phyloP scores from a whole-genome alignment of 2,329 filamentous ascomycete species.

The Lecanosticta acicola region DNA sequence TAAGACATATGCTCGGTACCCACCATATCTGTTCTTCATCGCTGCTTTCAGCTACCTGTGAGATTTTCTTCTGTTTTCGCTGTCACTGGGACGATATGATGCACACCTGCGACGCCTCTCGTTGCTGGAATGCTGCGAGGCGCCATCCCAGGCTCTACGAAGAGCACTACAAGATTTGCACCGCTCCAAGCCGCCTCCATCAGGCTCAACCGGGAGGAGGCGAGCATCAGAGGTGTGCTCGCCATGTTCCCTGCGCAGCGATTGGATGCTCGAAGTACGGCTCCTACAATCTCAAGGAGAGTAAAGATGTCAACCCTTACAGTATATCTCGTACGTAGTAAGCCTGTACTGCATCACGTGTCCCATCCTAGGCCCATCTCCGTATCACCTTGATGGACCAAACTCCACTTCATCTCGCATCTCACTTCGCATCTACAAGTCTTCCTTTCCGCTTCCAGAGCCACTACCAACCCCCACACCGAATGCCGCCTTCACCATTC shows the following conservation, averaged over 20 bases:
- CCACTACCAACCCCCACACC: slow-evolving; percentile 19
- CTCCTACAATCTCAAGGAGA: not conserved
- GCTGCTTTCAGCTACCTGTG: too few relatives aligned
- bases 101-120: not conserved
- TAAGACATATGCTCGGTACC: not conserved
- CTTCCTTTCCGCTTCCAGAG: not conserved
- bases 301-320: not conserved
- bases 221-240: not conserved
- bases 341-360: too few relatives aligned
- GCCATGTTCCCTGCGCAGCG: not conserved
- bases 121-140: not conserved
- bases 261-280: not conserved
- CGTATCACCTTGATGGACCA: not conserved
- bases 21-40: not conserved
- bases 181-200: not conserved
- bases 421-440: not conserved
- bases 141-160: not conserved
- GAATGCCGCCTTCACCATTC: slow-evolving; percentile 29
- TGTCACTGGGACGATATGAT: not conserved
- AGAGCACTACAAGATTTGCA: not conserved
- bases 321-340: not conserved
- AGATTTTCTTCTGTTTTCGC: too few relatives aligned
- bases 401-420: not conserved
- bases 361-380: not conserved
- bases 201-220: not conserved